Conservation (phyloP, 257 asterid genomes). For the Echites panduratus region DNA sequence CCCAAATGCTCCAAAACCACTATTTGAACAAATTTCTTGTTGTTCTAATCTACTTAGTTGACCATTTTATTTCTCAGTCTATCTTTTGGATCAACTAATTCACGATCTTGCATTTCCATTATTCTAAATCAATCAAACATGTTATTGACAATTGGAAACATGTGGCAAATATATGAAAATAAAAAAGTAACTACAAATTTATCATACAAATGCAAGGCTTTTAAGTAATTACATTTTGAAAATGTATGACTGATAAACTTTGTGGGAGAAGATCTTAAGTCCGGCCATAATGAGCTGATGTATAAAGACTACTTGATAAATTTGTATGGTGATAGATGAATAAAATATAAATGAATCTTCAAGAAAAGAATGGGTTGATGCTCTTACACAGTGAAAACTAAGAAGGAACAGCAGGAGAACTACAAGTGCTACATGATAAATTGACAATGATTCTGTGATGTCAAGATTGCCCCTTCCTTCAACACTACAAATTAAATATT, state of each 20-base stretch:
- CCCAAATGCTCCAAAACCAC: not conserved
- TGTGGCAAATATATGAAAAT: not conserved
- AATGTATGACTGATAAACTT: not conserved
- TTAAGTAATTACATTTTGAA: not conserved
- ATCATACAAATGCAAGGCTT: not conserved
- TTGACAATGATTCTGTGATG: not conserved
- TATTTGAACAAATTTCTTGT: not conserved
- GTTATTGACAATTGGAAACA: not conserved
- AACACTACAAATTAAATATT: not conserved
- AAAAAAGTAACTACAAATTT: not conserved
- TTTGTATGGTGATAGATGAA: not conserved
- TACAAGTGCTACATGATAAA: not conserved
- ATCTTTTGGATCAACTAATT: not conserved
- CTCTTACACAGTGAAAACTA: not conserved
- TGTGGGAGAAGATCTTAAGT: not conserved
- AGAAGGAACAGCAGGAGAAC: not conserved
- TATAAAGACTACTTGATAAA: not conserved
- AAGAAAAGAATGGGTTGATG: not conserved
- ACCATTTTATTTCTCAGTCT: not conserved
- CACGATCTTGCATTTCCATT: not conserved
- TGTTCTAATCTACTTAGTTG: not conserved
- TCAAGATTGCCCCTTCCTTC: not conserved
- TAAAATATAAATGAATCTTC: not conserved
- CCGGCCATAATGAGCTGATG: not conserved
- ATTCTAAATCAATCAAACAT: not conserved